Evolutionary conservation across 179 eudicot genomes (phyloP).

Genomic region (Beta lomatogona): DNA sequence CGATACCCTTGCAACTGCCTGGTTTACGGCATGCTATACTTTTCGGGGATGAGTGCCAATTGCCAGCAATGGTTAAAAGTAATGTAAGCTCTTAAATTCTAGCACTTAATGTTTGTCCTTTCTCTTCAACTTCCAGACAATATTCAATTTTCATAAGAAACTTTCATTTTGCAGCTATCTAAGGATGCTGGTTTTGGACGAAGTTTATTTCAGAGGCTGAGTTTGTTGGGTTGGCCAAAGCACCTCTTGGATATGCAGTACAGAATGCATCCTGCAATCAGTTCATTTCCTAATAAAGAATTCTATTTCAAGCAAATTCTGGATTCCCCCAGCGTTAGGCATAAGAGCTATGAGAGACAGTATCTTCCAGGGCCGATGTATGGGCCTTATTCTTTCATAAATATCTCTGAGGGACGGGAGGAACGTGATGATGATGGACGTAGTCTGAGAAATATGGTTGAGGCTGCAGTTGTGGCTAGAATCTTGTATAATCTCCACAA

Average conservation of each 20-base stretch:
- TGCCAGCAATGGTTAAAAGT: constrained; percentile 56
- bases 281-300: constrained; percentile 60
- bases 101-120: background rate
- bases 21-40: constrained; percentile 63
- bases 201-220: constrained; percentile 70
- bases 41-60: constrained; percentile 58
- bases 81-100: constrained; percentile 27
- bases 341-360: constrained; percentile 34
- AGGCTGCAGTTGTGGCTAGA: constrained; percentile 41
- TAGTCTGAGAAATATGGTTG: constrained; percentile 50
- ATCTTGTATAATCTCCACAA: constrained; percentile 42
- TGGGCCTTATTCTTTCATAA: constrained; percentile 77
- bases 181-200: constrained; percentile 64
- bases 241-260: constrained; percentile 69
- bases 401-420: constrained; percentile 59
- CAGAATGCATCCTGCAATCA: constrained; percentile 79
- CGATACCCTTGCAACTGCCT: constrained; percentile 59
- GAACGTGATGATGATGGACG: constrained; percentile 55
- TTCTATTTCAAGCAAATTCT: constrained; percentile 52
- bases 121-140: background rate
- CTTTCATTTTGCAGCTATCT: constrained; percentile 39
- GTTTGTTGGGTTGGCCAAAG: constrained; percentile 58
- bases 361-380: constrained; percentile 58
- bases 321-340: constrained; percentile 52
- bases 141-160: background rate